These are phyloP conservation scores for Hippophae tibetana DNA, from an alignment of 306 rosid genomes.

Conservation along the genomic window DNA sequence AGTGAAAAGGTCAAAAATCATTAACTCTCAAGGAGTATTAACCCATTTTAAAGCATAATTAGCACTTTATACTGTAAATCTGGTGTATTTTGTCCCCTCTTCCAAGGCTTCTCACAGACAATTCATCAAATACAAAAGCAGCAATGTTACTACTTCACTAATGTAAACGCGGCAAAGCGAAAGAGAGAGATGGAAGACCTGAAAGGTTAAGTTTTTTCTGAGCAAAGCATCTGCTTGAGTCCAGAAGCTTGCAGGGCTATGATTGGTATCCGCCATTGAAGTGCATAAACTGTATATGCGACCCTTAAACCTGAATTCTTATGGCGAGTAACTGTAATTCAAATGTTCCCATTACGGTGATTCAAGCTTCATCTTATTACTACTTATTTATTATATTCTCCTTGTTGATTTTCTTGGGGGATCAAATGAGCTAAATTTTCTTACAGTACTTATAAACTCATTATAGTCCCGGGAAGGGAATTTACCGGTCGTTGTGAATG, in stretches of 20 bases:
- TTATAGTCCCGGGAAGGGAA: too few species aligned
- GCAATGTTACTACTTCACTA: neutral
- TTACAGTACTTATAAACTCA: too few species aligned
- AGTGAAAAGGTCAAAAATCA: too few species aligned
- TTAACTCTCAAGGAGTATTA: too few species aligned
- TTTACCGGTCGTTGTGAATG: neutral
- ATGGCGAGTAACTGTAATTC: conserved; percentile 9
- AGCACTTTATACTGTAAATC: too few species aligned
- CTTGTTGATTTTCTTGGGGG: neutral
- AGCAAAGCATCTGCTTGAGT: conserved; percentile 85
- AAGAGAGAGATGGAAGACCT: conserved; percentile 32
- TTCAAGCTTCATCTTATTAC: neutral
- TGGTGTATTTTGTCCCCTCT: too few species aligned
- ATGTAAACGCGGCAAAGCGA: neutral
- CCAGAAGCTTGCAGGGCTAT: conserved; percentile 61
- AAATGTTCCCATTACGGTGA: neutral
- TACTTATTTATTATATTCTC: neutral
- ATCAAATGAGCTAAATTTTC: too few species aligned
- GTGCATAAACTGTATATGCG: neutral
- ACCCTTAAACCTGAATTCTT: conserved; percentile 7
- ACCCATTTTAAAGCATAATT: too few species aligned
- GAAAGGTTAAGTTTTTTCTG: conserved; percentile 70
- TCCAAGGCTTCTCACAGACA: neutral
- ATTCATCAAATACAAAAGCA: neutral
- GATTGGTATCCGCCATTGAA: conserved; percentile 36